These are phyloP conservation scores for Aphanocladium album DNA, from an alignment of 2,329 filamentous ascomycete species.

Conservation along the genomic window DNA sequence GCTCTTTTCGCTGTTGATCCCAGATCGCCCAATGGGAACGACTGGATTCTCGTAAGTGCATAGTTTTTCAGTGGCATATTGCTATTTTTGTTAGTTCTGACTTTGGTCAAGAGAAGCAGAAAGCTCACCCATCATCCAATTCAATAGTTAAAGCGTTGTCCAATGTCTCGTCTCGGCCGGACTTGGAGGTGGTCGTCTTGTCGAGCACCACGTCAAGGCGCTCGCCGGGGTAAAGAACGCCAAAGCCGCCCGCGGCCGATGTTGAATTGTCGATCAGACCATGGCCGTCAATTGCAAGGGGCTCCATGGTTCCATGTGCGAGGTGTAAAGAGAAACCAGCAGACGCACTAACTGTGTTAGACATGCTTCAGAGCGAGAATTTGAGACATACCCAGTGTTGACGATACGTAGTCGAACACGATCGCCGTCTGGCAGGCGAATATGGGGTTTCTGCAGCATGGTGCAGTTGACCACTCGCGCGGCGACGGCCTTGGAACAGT, in stretches of 20 bases:
- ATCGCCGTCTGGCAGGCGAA: slow-evolving; percentile 11
- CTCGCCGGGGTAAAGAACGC: slow-evolving; percentile 20
- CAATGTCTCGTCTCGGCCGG: background rate
- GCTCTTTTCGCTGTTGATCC: background rate
- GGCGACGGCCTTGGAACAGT: slow-evolving; percentile 19
- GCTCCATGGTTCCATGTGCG: slow-evolving; percentile 13
- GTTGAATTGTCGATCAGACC: slow-evolving; percentile 6
- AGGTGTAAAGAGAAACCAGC: slow-evolving; percentile 15
- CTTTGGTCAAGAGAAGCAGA: too few species aligned
- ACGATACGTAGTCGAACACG: slow-evolving; percentile 17
- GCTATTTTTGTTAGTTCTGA: slow-evolving; percentile 1
- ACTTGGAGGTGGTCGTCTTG: background rate
- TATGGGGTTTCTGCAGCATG: slow-evolving; percentile 5
- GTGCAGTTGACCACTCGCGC: slow-evolving; percentile 15
- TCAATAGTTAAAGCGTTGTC: slow-evolving; percentile 5
- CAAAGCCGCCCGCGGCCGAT: slow-evolving; percentile 13
- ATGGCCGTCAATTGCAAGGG: slow-evolving; percentile 19
- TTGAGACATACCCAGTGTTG: slow-evolving; percentile 17
- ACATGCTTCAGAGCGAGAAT: too few species aligned
- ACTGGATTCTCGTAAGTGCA: slow-evolving; percentile 17
- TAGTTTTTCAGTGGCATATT: slow-evolving; percentile 20
- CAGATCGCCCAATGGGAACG: slow-evolving; percentile 14
- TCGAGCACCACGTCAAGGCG: slow-evolving; percentile 16
- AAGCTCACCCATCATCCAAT: slow-evolving; percentile 8
- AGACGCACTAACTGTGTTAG: slow-evolving; percentile 10